Base-by-base conservation (phyloP, 2,329 filamentous ascomycete genomes). In the Cylindrodendrum hubeiense region DNA sequence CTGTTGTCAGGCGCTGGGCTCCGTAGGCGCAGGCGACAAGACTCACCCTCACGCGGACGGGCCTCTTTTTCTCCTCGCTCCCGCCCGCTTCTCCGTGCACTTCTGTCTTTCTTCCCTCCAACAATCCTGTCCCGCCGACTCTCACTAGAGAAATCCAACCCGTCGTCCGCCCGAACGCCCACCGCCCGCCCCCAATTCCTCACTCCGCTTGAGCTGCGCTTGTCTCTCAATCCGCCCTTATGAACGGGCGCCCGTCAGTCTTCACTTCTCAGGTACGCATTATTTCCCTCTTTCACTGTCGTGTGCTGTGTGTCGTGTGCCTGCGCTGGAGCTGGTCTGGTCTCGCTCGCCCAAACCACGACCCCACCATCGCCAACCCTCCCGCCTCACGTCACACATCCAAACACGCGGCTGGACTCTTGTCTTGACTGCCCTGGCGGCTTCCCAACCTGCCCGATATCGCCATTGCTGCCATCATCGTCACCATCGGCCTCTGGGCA, bases 201-300 rank as follows among this genome's bases (percentile, higher is more conserved):
- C 41, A 21, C 66, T 60, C 72, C 52, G 58, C 57, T 73, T 75
- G 74, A 79, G 70, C 75, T 71, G 78, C 77, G 71, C 71, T 74
- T 72, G 73, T 72, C 63, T 77, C 75, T 69, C 67, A 81, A 86
- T 82, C 86, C 86, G 91, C 90, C 87, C 90, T 91, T 91, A 94
- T 94, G 92, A 92, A 90, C 91, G 91, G 91, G 86, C 90, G 91
- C 88, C 87, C 88, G 84, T 93, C 92, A 82, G 88, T 91, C 82
- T 95, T 94, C 86, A 95, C 92, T 85, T 95, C 92, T 84, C 92
- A 95, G 90, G 92, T 93, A 91, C 68, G 72, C 66, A 30, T 37
- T 57, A 8, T 13, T 8, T 30, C 12, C 37, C 63, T 54, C 55
- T 67, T 67, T 58, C 8, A 15, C 61, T 64, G 52, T 37, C 34